A percentile compares a stretch with the other conserved stretches of the same genome.
These are phyloP conservation scores for Kodamaea arcana DNA, from an alignment of 1,139 yeast genomes.

Conservation along the genomic window DNA sequence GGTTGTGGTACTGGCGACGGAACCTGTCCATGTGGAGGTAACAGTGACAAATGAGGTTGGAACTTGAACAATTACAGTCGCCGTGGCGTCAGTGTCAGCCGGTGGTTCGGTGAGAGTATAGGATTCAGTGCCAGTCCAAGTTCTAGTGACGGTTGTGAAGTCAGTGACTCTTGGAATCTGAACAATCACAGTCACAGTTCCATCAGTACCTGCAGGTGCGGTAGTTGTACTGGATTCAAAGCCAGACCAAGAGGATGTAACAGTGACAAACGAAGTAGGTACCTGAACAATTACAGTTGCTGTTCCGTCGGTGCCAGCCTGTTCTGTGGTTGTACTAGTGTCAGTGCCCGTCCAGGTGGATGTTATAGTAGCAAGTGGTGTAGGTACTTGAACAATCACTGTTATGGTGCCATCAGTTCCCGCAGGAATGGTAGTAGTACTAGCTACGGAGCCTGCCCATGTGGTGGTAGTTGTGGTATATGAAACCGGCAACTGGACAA, in stretches of 20 bases:
- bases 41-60: background rate
- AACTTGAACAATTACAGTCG: conserved; percentile 2
- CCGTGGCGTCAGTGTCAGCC: background rate
- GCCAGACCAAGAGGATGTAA: conserved; percentile 5
- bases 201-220: conserved; percentile 9
- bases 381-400: conserved; percentile 3
- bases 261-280: conserved; percentile 10
- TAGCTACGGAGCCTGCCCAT: conserved; percentile 4
- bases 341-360: background rate
- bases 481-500: conserved; percentile 12
- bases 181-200: conserved; percentile 4
- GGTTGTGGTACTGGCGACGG: background rate
- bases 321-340: background rate
- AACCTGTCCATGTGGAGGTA: conserved; percentile 2
- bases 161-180: conserved; percentile 8
- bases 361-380: background rate
- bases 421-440: conserved; percentile 8
- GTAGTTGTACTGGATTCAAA: conserved; percentile 8
- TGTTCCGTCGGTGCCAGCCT: background rate
- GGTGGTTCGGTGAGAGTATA: conserved; percentile 1
- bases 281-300: conserved; percentile 4
- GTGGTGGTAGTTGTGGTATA: conserved; percentile 9
- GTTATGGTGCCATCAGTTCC: conserved; percentile 8
- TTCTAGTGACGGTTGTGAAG: conserved; percentile 2
- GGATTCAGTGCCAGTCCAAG: conserved; percentile 1